phyloP scores from a whole-genome alignment of 306 rosid species.

The Sechiopsis laciniata region DNA sequence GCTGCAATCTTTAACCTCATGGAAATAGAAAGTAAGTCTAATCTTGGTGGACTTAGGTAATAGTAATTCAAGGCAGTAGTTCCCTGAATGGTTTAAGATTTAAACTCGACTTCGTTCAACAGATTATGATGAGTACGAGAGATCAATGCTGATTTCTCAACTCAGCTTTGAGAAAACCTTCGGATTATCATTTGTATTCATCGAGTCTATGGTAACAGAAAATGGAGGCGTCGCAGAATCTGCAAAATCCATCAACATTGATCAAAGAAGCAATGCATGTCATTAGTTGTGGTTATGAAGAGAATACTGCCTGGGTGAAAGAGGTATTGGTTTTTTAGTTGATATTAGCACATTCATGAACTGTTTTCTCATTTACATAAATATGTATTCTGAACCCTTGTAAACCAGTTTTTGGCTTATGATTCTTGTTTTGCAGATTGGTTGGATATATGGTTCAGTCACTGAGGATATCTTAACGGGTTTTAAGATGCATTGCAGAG shows the following conservation, averaged over 20 bases:
- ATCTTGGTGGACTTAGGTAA: conserved; percentile 17
- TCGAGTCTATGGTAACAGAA: conserved; percentile 92
- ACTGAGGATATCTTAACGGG: too few species aligned
- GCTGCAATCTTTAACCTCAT: conserved; percentile 89
- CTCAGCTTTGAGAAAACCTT: conserved; percentile 95
- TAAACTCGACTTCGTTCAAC: conserved; percentile 23
- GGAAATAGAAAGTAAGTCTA: conserved; percentile 75
- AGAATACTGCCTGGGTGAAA: conserved; percentile 96
- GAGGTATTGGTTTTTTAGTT: conserved; percentile 45
- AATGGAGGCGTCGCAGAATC: conserved; percentile 85
- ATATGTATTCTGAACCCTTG: neutral
- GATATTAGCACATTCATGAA: neutral
- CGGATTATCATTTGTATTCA: conserved; percentile 83
- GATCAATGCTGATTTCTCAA: conserved; percentile 97
- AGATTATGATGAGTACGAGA: conserved; percentile 89
- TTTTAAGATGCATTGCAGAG: too few species aligned
- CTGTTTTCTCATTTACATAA: neutral
- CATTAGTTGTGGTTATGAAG: conserved; percentile 90
- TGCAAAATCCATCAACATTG: conserved; percentile 61
- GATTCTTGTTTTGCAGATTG: conserved; percentile 55
- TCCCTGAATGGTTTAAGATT: neutral
- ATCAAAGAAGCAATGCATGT: conserved; percentile 97
- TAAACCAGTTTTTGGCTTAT: neutral
- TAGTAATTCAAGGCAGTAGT: neutral
- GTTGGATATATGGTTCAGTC: too few species aligned